Conservation (phyloP, 2,329 filamentous ascomycete species). For the Penicillium sp. region DNA sequence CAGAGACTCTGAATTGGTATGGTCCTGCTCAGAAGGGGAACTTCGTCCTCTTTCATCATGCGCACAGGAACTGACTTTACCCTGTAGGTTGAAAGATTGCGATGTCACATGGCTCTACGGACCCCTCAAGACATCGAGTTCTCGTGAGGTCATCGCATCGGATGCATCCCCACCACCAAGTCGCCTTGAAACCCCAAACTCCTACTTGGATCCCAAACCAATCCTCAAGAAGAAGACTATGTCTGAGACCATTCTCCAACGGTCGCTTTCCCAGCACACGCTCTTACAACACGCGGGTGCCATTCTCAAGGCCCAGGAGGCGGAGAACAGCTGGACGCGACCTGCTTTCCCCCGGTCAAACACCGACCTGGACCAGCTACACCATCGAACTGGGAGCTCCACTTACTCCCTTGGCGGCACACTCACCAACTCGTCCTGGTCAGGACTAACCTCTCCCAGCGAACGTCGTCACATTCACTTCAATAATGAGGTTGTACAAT, state of each 20-base stretch:
- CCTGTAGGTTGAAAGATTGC: constrained; percentile 83
- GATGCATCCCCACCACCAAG: constrained; percentile 54
- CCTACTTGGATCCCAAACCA: constrained; percentile 76
- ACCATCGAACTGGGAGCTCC: constrained; percentile 61
- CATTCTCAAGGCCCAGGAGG: constrained; percentile 79
- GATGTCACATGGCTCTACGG: constrained; percentile 98
- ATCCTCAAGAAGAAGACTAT: constrained; percentile 97
- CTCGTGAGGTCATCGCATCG: constrained; percentile 53
- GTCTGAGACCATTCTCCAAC: constrained; percentile 91
- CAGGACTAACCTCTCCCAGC: constrained; percentile 66
- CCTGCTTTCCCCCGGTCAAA: constrained; percentile 61
- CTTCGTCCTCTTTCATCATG: not conserved
- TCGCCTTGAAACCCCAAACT: constrained; percentile 62
- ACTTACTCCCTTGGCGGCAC: constrained; percentile 54
- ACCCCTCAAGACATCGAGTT: constrained; percentile 73
- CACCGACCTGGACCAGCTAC: constrained; percentile 69
- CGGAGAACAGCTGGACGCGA: constrained; percentile 56
- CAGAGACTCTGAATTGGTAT: constrained; percentile 91
- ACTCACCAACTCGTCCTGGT: constrained; percentile 68
- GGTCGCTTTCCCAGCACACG: constrained; percentile 83
- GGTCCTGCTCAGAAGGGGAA: constrained; percentile 33
- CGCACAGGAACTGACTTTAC: constrained; percentile 9
- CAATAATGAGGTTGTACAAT: constrained; percentile 93
- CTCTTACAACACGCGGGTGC: constrained; percentile 86
- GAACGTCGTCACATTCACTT: constrained; percentile 88